Conservation (phyloP, 805 yeast species). For the Teunomyces gatunensis region DNA sequence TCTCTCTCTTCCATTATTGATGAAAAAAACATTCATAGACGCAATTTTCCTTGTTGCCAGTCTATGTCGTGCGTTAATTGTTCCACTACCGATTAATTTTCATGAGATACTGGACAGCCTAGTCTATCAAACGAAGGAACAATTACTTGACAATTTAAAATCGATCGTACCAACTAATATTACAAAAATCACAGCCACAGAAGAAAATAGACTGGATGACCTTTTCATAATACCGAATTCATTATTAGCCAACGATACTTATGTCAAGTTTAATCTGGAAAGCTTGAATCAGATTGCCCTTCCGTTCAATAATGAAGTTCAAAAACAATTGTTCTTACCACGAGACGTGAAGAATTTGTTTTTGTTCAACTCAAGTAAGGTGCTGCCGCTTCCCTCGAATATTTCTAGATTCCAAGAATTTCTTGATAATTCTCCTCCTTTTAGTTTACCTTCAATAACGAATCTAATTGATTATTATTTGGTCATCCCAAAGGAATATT, state of each 20-base stretch:
- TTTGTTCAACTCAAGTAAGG: conserved; percentile 33
- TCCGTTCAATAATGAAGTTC: neutral
- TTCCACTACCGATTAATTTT: neutral
- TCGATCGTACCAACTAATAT: neutral
- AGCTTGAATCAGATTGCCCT: neutral
- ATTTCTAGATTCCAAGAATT: neutral
- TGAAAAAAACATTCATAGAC: neutral
- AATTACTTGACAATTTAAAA: neutral
- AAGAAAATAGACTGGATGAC: neutral
- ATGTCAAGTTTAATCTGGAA: neutral
- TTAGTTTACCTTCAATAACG: conserved; percentile 33
- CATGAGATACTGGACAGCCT: neutral
- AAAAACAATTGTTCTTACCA: conserved; percentile 22
- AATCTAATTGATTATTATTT: conserved; percentile 37
- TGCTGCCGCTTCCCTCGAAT: neutral
- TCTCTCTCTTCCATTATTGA: neutral
- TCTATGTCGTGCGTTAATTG: neutral
- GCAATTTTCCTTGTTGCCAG: neutral
- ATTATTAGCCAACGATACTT: neutral
- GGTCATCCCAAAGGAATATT: conserved; percentile 31
- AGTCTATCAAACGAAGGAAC: neutral
- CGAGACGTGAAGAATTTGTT: conserved; percentile 32
- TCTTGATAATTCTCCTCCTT: conserved; percentile 35
- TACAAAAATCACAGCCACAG: neutral
- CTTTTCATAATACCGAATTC: neutral